Conservation (phyloP, 192 early-diverging fungal species). For the Coemansia sp. region DNA sequence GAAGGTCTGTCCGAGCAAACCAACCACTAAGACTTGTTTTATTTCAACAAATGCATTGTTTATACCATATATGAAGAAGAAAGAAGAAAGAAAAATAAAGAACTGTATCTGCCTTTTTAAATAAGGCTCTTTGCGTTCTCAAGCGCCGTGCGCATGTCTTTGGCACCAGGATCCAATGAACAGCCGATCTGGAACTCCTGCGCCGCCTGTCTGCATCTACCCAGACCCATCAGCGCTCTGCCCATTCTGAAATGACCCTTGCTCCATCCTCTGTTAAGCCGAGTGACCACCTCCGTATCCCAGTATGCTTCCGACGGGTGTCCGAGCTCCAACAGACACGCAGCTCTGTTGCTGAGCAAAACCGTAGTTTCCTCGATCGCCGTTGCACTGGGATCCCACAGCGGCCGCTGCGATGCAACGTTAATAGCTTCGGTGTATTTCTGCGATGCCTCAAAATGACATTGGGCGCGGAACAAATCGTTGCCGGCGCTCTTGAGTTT, state of each 20-base stretch:
- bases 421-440: slow-evolving; percentile 89
- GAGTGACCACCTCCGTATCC: slow-evolving; percentile 68
- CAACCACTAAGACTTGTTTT: neutral
- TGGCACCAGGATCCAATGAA: slow-evolving; percentile 70
- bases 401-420: slow-evolving; percentile 68
- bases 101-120: neutral
- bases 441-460: slow-evolving; percentile 80
- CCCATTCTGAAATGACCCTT: slow-evolving; percentile 81
- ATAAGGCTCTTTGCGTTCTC: slow-evolving; percentile 59
- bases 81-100: neutral
- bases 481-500: slow-evolving; percentile 79
- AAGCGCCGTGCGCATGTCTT: slow-evolving; percentile 77
- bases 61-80: neutral
- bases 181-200: slow-evolving; percentile 81
- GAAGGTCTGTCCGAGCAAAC: slow-evolving; percentile 25
- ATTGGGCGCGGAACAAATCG: slow-evolving; percentile 78
- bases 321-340: slow-evolving; percentile 65
- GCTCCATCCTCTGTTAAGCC: slow-evolving; percentile 69
- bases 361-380: slow-evolving; percentile 68
- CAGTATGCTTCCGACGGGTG: slow-evolving; percentile 71
- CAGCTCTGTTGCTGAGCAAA: slow-evolving; percentile 67
- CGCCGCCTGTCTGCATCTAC: slow-evolving; percentile 75
- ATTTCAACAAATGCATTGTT: no score
- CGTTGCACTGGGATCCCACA: slow-evolving; percentile 73
- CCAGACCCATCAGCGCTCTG: slow-evolving; percentile 82